Conservation (phyloP, 139 green algal species). For the Eudorina sp. region DNA sequence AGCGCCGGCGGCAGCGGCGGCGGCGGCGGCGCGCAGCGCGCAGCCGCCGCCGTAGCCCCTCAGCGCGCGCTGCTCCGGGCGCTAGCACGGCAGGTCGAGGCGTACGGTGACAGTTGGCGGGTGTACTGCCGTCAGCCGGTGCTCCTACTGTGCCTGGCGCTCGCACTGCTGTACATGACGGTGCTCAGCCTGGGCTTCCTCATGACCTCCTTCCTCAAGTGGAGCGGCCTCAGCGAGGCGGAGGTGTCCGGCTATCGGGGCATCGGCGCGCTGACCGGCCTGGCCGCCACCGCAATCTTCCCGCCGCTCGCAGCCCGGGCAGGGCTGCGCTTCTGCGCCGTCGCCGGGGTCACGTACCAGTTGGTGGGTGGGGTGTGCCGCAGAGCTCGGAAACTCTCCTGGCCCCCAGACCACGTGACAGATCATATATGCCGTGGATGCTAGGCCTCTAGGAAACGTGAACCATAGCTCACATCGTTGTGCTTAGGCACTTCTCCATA, state of each 20-base stretch:
- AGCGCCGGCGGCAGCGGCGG: neutral
- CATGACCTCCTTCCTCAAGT: constrained; percentile 80
- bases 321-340: constrained; percentile 56
- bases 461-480: too few species aligned
- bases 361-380: too few species aligned
- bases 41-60: neutral
- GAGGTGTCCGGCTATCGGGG: constrained; percentile 62
- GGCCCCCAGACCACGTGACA: too few species aligned
- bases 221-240: constrained; percentile 69
- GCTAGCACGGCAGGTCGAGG: neutral
- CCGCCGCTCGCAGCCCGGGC: constrained; percentile 41
- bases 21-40: neutral
- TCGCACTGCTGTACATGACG: constrained; percentile 86
- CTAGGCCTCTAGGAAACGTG: too few species aligned
- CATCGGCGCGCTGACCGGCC: constrained; percentile 75
- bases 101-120: constrained; percentile 55
- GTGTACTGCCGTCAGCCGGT: constrained; percentile 74
- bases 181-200: constrained; percentile 69
- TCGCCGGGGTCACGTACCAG: constrained; percentile 70
- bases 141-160: constrained; percentile 72
- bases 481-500: too few species aligned
- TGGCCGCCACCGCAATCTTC: constrained; percentile 79
- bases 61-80: neutral
- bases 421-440: too few species aligned
- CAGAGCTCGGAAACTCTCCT: too few species aligned